phyloP scores from a whole-genome alignment of 1,284 basidiomycete species.

The Marasmius fiardii region DNA sequence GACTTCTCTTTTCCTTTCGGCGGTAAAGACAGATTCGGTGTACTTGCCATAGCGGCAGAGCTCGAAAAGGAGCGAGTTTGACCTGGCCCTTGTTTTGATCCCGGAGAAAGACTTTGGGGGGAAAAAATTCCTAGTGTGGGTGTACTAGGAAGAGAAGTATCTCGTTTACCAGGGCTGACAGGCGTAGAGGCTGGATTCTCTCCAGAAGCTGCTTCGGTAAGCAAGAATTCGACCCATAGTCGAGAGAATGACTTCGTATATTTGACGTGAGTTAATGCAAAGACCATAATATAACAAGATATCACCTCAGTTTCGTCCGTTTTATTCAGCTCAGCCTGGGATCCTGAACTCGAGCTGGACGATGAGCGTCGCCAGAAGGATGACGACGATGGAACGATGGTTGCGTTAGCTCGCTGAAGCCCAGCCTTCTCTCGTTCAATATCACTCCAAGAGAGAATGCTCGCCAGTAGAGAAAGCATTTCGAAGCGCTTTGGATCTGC shows the following conservation, averaged over 20 bases:
- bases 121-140: conserved; percentile 40
- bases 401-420: conserved; percentile 57
- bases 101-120: conserved; percentile 17
- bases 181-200: conserved; percentile 34
- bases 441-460: conserved; percentile 90
- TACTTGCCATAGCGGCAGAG: conserved; percentile 42
- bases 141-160: conserved; percentile 46
- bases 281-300: conserved; percentile 3
- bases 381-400: conserved; percentile 23
- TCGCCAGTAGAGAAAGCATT: conserved; percentile 87
- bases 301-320: conserved; percentile 75
- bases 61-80: conserved; percentile 47
- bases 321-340: conserved; percentile 61
- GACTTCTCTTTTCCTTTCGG: conserved; percentile 51
- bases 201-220: conserved; percentile 80
- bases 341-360: conserved; percentile 35
- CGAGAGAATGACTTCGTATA: conserved; percentile 83
- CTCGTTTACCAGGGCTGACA: conserved; percentile 30
- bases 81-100: conserved; percentile 23
- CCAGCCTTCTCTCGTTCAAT: conserved; percentile 90
- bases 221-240: conserved; percentile 92
- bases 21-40: conserved; percentile 42
- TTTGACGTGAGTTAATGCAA: neutral
- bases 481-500: conserved; percentile 95
- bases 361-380: conserved; percentile 55